phyloP scores from a whole-genome alignment of 164 flowering plant genomes.

The Tetrastigma voinierianum region DNA sequence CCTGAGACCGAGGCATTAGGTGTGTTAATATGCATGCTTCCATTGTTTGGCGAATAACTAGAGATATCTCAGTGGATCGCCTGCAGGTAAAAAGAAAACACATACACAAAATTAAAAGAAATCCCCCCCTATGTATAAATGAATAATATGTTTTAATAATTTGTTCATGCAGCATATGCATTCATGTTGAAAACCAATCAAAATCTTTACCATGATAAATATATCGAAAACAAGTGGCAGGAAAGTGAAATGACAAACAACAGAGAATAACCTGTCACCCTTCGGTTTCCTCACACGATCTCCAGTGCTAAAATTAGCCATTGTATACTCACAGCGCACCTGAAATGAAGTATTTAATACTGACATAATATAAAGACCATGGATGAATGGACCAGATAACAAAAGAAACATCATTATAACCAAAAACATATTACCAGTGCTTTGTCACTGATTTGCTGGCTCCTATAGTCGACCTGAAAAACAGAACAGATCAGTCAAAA shows the following conservation, averaged over 20 bases:
- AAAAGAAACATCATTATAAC: not conserved
- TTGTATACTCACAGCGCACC: slow-evolving; percentile 96
- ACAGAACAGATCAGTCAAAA: slow-evolving; percentile 7
- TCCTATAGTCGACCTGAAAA: slow-evolving; percentile 74
- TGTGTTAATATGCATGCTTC: slow-evolving; percentile 95
- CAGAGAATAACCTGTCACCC: slow-evolving; percentile 73
- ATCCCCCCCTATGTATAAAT: not conserved
- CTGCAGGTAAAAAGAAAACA: slow-evolving; percentile 32
- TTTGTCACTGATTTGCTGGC: slow-evolving; percentile 77
- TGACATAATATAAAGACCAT: not conserved
- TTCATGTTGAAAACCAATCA: not conserved
- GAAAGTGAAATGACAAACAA: not conserved
- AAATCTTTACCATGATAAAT: not conserved
- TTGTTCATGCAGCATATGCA: not conserved
- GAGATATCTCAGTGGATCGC: slow-evolving; percentile 90
- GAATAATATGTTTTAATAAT: not conserved
- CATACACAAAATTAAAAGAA: not conserved
- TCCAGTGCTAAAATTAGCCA: slow-evolving; percentile 98
- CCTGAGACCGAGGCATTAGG: slow-evolving; percentile 95
- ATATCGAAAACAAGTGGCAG: not conserved
- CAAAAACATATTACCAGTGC: slow-evolving; percentile 62
- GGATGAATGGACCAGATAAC: not conserved
- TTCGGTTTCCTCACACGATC: slow-evolving; percentile 88
- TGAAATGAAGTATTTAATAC: slow-evolving; percentile 20
- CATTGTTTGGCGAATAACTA: slow-evolving; percentile 96